Evolutionary conservation across 257 asterid genomes (phyloP).

Genomic region (Eustoma russellianum): DNA sequence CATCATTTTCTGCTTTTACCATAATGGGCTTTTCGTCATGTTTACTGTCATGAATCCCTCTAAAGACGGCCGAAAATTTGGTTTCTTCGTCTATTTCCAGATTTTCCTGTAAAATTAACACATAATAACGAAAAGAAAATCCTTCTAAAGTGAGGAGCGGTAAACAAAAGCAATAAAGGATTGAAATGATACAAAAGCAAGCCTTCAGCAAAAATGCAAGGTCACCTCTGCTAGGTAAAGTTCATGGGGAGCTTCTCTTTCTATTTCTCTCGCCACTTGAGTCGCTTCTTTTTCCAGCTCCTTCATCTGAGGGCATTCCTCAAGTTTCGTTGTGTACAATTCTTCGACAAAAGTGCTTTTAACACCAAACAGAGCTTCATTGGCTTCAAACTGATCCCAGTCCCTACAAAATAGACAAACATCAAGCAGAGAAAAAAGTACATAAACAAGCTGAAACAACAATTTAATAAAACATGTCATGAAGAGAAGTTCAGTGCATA

Average conservation of each 20-base stretch:
- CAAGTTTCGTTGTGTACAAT: slow-evolving; percentile 90
- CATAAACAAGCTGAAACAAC: too few relatives aligned
- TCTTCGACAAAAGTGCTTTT: slow-evolving; percentile 94
- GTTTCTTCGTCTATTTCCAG: slow-evolving; percentile 89
- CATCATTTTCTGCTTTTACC: slow-evolving; percentile 59
- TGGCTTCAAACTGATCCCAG: slow-evolving; percentile 94
- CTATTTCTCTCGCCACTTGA: slow-evolving; percentile 88
- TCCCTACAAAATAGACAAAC: slow-evolving; percentile 38
- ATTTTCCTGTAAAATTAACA: slow-evolving; percentile 49
- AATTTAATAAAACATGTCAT: too few relatives aligned
- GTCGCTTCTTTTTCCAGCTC: too few relatives aligned
- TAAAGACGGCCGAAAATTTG: slow-evolving; percentile 67
- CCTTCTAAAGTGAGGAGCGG: background rate
- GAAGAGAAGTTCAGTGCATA: too few relatives aligned
- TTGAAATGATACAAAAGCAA: too few relatives aligned
- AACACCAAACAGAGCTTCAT: slow-evolving; percentile 82
- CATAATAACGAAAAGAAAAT: slow-evolving; percentile 4
- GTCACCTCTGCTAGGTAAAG: slow-evolving; percentile 98
- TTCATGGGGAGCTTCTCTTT: slow-evolving; percentile 80
- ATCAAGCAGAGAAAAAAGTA: slow-evolving; percentile 1
- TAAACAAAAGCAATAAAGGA: too few relatives aligned
- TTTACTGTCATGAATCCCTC: slow-evolving; percentile 74
- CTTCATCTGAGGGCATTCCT: slow-evolving; percentile 80
- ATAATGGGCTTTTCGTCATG: slow-evolving; percentile 62
- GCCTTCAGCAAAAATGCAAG: too few relatives aligned